Percentiles rank a stretch among this genome's conserved stretches.
Conservation (phyloP, 2,329 filamentous ascomycete species). For the Neonectria coccinea region DNA sequence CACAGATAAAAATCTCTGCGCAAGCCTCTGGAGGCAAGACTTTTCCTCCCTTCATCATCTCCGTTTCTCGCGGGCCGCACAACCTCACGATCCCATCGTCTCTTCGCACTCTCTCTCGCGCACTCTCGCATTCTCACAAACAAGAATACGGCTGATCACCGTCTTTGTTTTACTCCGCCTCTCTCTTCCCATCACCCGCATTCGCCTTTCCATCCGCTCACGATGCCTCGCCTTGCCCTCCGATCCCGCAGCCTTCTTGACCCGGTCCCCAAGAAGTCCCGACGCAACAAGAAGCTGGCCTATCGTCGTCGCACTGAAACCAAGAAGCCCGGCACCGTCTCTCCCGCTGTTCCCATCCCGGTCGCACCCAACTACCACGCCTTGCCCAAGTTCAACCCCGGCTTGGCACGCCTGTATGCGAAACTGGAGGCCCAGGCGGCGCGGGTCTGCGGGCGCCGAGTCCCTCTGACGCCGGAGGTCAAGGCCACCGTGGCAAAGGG, state of each 20-base stretch:
- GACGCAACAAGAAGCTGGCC: neutral
- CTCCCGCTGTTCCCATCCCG: too few species aligned
- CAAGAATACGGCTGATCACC: too few species aligned
- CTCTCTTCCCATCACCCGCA: too few species aligned
- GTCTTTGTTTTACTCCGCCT: too few species aligned
- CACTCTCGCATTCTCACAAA: too few species aligned
- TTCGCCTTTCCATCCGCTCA: too few species aligned
- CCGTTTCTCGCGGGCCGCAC: neutral
- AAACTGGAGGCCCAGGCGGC: neutral
- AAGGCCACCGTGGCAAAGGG: neutral
- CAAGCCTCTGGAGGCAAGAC: neutral
- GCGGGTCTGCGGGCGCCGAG: too few species aligned
- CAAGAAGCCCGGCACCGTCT: too few species aligned
- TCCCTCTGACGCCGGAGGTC: neutral
- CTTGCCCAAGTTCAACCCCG: neutral
- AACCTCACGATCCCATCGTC: neutral
- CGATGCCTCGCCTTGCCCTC: neutral
- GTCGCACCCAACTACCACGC: neutral
- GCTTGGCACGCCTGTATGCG: neutral
- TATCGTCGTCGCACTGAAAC: neutral
- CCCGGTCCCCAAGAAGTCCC: neutral
- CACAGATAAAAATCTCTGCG: neutral
- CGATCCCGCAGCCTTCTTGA: neutral
- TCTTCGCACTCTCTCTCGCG: neutral
- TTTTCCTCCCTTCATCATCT: neutral